Evolutionary conservation across 73 alveolate species (phyloP).

Genomic region (Effrenium voratum): DNA sequence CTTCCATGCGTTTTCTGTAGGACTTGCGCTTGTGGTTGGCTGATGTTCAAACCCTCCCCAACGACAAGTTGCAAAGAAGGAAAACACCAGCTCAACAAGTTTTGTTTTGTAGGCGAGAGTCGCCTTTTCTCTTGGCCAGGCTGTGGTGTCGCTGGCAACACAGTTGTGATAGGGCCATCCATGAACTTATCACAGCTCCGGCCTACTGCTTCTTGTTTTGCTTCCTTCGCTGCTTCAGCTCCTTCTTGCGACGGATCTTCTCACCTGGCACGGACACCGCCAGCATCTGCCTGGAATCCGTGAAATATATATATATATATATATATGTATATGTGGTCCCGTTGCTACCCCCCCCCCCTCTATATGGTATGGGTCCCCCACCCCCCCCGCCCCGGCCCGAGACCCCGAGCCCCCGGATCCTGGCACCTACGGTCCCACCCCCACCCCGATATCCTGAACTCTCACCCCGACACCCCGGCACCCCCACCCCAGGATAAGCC

Average conservation of each 20-base stretch:
- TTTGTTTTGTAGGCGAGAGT: no score
- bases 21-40: no score
- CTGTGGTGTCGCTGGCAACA: no score
- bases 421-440: neutral
- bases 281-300: neutral
- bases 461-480: neutral
- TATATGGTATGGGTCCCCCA: no score
- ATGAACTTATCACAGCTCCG: no score
- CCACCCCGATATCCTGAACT: neutral
- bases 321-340: neutral
- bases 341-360: neutral
- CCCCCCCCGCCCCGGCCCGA: neutral
- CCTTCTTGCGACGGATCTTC: constrained; percentile 94
- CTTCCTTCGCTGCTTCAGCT: constrained; percentile 92
- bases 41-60: no score
- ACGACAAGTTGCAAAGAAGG: no score
- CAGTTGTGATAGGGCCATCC: no score
- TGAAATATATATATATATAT: neutral
- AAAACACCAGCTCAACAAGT: no score
- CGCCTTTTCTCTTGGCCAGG: no score
- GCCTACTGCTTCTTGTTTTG: constrained; percentile 93
- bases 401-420: neutral
- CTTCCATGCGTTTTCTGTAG: no score
- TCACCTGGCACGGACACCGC: constrained; percentile 25
- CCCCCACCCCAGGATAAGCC: no score